phyloP scores from a whole-genome alignment of 1,139 yeast genomes.

The Tardiomyces depauwii region DNA sequence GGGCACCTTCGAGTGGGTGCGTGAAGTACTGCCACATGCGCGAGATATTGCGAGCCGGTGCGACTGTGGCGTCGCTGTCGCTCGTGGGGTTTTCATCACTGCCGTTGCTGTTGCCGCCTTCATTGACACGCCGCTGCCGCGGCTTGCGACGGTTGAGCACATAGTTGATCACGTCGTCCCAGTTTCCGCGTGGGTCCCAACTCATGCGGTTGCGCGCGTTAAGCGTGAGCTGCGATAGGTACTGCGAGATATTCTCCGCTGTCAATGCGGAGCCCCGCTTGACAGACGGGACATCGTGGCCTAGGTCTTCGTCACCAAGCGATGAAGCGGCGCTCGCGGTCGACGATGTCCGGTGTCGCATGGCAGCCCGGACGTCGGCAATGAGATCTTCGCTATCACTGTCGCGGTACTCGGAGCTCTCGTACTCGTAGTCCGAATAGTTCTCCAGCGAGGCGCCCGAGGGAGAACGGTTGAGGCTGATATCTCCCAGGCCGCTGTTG shows the following conservation, averaged over 20 bases:
- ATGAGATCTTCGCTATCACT: background rate
- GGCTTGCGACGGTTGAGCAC: slow-evolving; percentile 4
- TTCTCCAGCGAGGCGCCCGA: background rate
- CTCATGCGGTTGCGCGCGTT: slow-evolving; percentile 15
- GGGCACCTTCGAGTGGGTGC: slow-evolving; percentile 6
- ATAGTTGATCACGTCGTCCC: slow-evolving; percentile 18
- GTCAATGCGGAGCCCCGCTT: background rate
- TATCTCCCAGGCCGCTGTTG: background rate
- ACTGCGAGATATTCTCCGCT: slow-evolving; percentile 7
- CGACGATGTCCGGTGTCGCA: background rate
- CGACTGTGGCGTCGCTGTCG: slow-evolving; percentile 13
- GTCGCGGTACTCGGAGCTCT: background rate
- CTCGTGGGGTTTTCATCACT: slow-evolving; percentile 6
- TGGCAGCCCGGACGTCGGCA: background rate
- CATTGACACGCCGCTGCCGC: background rate
- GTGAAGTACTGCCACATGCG: slow-evolving; percentile 15
- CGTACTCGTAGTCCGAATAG: background rate
- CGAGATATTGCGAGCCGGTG: slow-evolving; percentile 5
- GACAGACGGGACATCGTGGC: background rate
- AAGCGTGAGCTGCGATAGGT: slow-evolving; percentile 9
- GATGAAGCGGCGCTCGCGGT: background rate
- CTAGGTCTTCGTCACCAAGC: background rate
- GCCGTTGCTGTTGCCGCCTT: background rate
- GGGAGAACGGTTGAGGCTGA: background rate
- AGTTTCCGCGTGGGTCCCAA: slow-evolving; percentile 14